phyloP scores from a whole-genome alignment of 2,329 filamentous ascomycete genomes.

The Pleurostoma richardsiae region DNA sequence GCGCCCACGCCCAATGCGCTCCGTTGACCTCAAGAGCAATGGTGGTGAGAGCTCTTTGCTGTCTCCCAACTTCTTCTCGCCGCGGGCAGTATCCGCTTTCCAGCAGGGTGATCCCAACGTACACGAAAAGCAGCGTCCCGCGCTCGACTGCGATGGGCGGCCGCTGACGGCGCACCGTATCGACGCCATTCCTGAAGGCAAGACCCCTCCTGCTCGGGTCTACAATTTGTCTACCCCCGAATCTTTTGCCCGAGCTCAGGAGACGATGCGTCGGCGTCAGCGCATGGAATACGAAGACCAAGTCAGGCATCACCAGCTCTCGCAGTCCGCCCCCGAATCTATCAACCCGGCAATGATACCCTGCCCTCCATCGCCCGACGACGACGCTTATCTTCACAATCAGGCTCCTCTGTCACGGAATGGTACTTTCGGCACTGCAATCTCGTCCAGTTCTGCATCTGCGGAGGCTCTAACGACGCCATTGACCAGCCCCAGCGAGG shows the following conservation, averaged over 20 bases:
- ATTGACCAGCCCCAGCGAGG: slow-evolving; percentile 50
- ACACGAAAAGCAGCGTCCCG: slow-evolving; percentile 26
- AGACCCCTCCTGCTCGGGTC: slow-evolving; percentile 24
- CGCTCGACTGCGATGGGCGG: slow-evolving; percentile 34
- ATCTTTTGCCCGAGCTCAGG: slow-evolving; percentile 30
- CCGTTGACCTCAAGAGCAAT: slow-evolving; percentile 30
- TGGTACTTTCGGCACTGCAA: slow-evolving; percentile 35
- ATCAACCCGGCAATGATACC: slow-evolving; percentile 23
- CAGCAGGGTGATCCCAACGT: slow-evolving; percentile 40
- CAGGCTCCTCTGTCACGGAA: slow-evolving; percentile 28
- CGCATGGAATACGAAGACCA: slow-evolving; percentile 26
- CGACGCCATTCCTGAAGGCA: slow-evolving; percentile 28
- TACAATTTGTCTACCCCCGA: slow-evolving; percentile 33
- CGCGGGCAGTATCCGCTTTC: slow-evolving; percentile 31
- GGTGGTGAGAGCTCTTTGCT: slow-evolving; percentile 20
- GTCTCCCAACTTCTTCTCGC: slow-evolving; percentile 32
- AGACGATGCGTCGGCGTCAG: slow-evolving; percentile 23
- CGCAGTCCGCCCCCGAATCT: slow-evolving; percentile 10
- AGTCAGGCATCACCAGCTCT: slow-evolving; percentile 17
- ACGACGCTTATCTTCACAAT: slow-evolving; percentile 27
- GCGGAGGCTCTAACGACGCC: slow-evolving; percentile 43
- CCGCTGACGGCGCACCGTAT: slow-evolving; percentile 43
- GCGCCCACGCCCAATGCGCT: slow-evolving; percentile 40
- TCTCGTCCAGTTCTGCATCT: slow-evolving; percentile 49
- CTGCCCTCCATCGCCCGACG: slow-evolving; percentile 41